Conservation (phyloP, 352 stramenopile genomes). For the Pythium chondricola region DNA sequence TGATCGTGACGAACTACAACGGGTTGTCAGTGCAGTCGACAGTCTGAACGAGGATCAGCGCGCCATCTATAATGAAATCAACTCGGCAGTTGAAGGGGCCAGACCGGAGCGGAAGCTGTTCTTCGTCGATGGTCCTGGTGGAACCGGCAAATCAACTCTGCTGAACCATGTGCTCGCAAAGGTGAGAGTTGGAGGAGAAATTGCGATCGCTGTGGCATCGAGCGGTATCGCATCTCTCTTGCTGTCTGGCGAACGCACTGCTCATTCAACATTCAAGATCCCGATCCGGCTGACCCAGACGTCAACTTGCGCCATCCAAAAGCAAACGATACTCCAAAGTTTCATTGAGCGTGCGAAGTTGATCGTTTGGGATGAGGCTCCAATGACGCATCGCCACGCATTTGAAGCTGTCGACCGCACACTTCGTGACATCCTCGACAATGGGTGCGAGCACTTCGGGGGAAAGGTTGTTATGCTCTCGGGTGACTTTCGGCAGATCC, state of each 20-base stretch:
- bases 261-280: slow-evolving; percentile 29
- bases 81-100: background rate
- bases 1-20: background rate
- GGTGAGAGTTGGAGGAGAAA: slow-evolving; percentile 13
- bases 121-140: slow-evolving; percentile 22
- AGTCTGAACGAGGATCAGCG: slow-evolving; percentile 8
- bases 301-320: slow-evolving; percentile 12
- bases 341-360: background rate
- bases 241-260: slow-evolving; percentile 22
- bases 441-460: background rate
- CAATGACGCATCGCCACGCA: background rate
- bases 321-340: background rate
- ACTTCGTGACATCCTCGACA: background rate
- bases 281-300: slow-evolving; percentile 7
- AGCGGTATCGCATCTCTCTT: slow-evolving; percentile 26
- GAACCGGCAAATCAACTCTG: slow-evolving; percentile 25
- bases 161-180: slow-evolving; percentile 18
- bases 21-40: background rate
- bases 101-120: slow-evolving; percentile 14
- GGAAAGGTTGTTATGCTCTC: slow-evolving; percentile 6
- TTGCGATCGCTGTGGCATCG: slow-evolving; percentile 21
- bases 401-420: slow-evolving; percentile 7
- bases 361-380: slow-evolving; percentile 8
- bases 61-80: slow-evolving; percentile 11
- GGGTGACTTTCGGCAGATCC: slow-evolving; percentile 12